phyloP scores from a whole-genome alignment of 1,284 basidiomycete species.

The Ganoderma lucidum region DNA sequence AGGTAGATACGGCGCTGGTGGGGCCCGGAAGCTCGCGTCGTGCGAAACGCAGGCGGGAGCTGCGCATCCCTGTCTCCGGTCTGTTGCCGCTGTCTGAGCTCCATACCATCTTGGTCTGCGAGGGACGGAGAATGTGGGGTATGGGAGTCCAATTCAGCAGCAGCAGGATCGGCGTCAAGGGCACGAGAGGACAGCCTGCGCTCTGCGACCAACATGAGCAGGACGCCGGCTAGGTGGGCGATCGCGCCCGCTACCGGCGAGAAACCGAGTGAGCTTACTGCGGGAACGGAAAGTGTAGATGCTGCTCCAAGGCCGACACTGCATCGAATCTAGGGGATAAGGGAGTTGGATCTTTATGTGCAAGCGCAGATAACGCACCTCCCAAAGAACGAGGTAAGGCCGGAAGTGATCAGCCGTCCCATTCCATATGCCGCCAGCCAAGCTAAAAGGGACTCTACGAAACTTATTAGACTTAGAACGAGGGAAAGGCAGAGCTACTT shows the following conservation, averaged over 20 bases:
- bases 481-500: neutral
- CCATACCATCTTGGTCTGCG: neutral
- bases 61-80: neutral
- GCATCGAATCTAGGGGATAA: neutral
- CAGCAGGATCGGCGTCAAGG: neutral
- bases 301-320: neutral
- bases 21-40: neutral
- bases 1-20: conserved; percentile 3
- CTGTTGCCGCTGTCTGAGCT: neutral
- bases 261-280: neutral
- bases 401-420: neutral
- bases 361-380: neutral
- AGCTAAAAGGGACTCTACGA: neutral
- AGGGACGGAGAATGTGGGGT: neutral
- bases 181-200: neutral
- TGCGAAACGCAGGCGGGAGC: neutral
- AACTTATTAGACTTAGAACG: neutral
- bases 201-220: neutral
- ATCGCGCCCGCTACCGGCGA: neutral
- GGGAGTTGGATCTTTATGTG: neutral
- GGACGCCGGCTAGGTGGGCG: neutral
- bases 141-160: neutral
- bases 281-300: neutral
- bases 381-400: neutral
- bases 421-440: neutral